Base-by-base conservation (phyloP, 1,284 basidiomycete genomes). In the Melampsora americana region DNA sequence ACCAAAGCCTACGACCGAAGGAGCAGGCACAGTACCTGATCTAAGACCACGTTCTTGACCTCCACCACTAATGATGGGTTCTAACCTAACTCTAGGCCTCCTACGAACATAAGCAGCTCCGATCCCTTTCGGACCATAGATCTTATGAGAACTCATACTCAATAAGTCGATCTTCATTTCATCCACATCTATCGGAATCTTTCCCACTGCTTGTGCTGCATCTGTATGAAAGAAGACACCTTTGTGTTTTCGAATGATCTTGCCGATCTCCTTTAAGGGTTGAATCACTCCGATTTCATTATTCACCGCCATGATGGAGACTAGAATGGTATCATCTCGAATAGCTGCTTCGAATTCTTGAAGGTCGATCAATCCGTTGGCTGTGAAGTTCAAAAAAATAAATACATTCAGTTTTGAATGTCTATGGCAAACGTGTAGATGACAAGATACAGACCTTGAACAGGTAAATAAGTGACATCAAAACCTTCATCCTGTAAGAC, bases 251-350 rank as follows among this genome's bases (percentile, higher is more conserved):
- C 86, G 86, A 68, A 92, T 83, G 39, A 96, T 87, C 5, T 88
- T 87, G 30, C 95, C 95, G 79, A 99, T 99, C 83, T 98, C 94
- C 82, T 92, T 91, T 78, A 99, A 87, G 0, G 96, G 96, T 83
- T 99, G 96, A 78, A 99, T 96, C 78, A 98, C 95, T 66, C 96
- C 96, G 7, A 95, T 99, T 85, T 99, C 96, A 85, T 99, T 99
- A 86, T 99, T 99, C 78, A 99, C 95, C 3, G 92, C 89, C 96
- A 99, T 99, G 83, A 99, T 91, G 12, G 95, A 96, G 56, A 97
- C 89, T 11, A 97, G 84, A 6, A 89, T 90, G 0, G 95, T 88
- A 26, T 82, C 92, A 23, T 93, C 92, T 65, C 92, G 89, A 70
- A 97, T 92, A 39, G 93, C 89, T 1, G 86, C 87, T 81, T 92